Percentiles rank a stretch among this genome's conserved stretches.
Conservation (phyloP, 176 grass and related monocot species). For the Bromus sterilis region DNA sequence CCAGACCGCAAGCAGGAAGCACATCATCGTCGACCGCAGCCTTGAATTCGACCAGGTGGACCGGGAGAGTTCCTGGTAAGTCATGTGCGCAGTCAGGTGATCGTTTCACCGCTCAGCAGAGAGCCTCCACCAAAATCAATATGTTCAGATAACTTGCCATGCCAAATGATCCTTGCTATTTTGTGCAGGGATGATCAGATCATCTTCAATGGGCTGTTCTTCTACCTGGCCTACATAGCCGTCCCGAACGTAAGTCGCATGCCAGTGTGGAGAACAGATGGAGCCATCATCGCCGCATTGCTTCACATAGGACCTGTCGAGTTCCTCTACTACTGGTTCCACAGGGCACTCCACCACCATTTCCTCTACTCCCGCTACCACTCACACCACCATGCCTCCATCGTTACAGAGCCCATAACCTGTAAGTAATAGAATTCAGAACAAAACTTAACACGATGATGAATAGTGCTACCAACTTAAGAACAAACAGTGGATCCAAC, state of each 20-base stretch:
- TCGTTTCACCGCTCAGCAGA: background rate
- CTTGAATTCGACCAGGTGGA: conserved; percentile 91
- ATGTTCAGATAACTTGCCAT: background rate
- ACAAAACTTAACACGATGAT: background rate
- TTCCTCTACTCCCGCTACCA: conserved; percentile 88
- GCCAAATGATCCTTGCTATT: background rate
- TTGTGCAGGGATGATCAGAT: conserved; percentile 86
- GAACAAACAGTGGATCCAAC: background rate
- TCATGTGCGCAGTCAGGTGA: background rate
- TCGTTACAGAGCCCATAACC: conserved; percentile 86
- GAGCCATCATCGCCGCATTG: conserved; percentile 38
- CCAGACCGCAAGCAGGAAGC: conserved; percentile 70
- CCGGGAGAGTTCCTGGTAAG: conserved; percentile 76
- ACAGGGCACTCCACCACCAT: conserved; percentile 88
- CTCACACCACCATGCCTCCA: conserved; percentile 79
- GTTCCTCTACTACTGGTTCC: conserved; percentile 96
- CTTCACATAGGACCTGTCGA: conserved; percentile 68
- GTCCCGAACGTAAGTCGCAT: conserved; percentile 17
- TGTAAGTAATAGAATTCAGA: conserved; percentile 43
- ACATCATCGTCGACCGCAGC: conserved; percentile 70
- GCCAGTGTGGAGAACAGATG: conserved; percentile 64
- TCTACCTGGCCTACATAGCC: conserved; percentile 36
- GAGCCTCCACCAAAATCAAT: background rate
- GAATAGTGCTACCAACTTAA: background rate
- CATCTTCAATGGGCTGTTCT: conserved; percentile 64